Base-by-base conservation (phyloP, 352 stramenopile genomes). In the Pythium angustatum region DNA sequence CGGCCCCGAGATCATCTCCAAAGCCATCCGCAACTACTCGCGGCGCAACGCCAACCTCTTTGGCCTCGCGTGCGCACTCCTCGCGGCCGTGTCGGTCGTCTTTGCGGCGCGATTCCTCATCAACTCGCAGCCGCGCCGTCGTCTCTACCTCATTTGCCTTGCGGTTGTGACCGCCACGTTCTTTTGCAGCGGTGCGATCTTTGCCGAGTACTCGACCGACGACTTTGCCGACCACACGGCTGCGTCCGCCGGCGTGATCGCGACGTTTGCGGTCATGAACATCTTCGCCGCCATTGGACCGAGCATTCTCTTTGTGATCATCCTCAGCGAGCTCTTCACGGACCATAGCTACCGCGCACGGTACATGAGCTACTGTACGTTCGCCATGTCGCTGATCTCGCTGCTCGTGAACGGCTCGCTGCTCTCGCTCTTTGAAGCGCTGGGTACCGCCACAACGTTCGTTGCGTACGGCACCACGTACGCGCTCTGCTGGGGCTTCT, bases 321-420 rank as follows among this genome's bases (percentile, higher is more conserved):
- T 95, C 64, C 71, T 95, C 26, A 92, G 79, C 43, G 86, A 95
- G 62, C 73, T 95, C 33, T 95, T 95, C 60, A 81, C 87, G 48
- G 79, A 92, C 74, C 87, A 75, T 62, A 89, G 74, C 68, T 90
- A 93, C 62, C 86, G 86, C 21, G 86, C 86, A 27, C 69, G 75
- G 22, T 93, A 91, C 78, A 95, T 93, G 84, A 93, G 86, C 77
- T 93, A 92, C 73, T 95, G 86, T 64, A 95, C 86, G 40, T 95
- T 95, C 65, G 69, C 84, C 40, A 95, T 95, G 86, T 95, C 86
- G 52, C 76, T 92, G 52, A 85, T 93, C 51, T 93, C 87, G 54
- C 71, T 93, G 54, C 72, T 93, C 47, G 77, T 93, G 34, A 95
- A 95, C 62, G 87, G 87, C 43, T 82, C 84, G 45, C 71, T 95